phyloP scores from a whole-genome alignment of 2,329 filamentous ascomycete species.

The Xenosphaeropsis pyriputrescens region DNA sequence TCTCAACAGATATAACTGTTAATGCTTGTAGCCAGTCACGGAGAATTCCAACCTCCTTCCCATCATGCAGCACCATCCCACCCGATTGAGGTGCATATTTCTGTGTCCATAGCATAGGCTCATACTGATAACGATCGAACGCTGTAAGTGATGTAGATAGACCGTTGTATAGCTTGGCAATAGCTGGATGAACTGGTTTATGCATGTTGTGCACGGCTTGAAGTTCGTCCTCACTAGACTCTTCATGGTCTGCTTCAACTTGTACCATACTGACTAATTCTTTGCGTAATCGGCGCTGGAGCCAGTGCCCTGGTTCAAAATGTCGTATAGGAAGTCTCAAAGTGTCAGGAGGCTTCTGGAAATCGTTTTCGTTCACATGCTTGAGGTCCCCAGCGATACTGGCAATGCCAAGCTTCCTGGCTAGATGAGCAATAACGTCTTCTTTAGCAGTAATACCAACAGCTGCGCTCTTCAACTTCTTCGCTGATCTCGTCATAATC shows the following conservation, averaged over 20 bases:
- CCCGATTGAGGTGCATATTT: conserved; percentile 69
- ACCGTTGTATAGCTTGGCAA: conserved; percentile 41
- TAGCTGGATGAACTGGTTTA: conserved; percentile 33
- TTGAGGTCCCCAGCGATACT: conserved; percentile 2
- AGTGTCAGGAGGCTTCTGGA: conserved; percentile 27
- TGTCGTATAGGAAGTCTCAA: conserved; percentile 39
- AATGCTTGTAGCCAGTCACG: conserved; percentile 70
- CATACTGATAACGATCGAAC: conserved; percentile 68
- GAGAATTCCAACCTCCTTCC: conserved; percentile 54
- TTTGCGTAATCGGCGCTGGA: conserved; percentile 31
- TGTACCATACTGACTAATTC: conserved; percentile 22
- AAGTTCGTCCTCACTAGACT: conserved; percentile 22
- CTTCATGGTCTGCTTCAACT: conserved; percentile 2
- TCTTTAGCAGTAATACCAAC: conserved; percentile 10
- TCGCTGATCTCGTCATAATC: conserved; percentile 1
- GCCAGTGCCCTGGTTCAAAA: conserved; percentile 40
- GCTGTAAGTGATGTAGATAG: conserved; percentile 54
- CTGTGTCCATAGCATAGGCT: conserved; percentile 59
- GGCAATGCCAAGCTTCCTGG: conserved; percentile 1
- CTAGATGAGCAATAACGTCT: conserved; percentile 12
- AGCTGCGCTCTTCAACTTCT: conserved; percentile 16
- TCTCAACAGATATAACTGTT: conserved; percentile 63
- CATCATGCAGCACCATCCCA: conserved; percentile 59
- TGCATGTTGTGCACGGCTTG: conserved; percentile 6
- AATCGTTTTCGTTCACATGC: conserved; percentile 13